A percentile compares a stretch with the other conserved stretches of the same genome.
Evolutionary conservation across 2,329 filamentous ascomycete species (phyloP).

Genomic region (Akanthomyces dipterigenus): DNA sequence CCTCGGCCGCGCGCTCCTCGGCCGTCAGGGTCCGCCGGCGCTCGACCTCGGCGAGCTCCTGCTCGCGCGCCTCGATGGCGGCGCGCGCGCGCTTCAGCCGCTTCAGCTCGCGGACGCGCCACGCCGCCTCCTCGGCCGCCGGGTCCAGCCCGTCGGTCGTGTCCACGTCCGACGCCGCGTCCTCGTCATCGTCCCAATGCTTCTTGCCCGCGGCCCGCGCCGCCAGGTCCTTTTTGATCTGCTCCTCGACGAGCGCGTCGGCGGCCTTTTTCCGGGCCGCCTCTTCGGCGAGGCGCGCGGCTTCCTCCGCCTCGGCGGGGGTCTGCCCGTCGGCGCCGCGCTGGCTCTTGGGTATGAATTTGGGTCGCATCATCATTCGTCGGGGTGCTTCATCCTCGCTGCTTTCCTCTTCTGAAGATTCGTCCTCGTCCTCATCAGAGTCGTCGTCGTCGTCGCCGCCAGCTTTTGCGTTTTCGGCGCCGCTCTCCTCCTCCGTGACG

Average conservation of each 20-base stretch:
- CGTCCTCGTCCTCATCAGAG: conserved; percentile 32
- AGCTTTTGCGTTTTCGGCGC: conserved; percentile 27
- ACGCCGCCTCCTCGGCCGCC: conserved; percentile 82
- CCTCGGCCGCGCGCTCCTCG: conserved; percentile 80
- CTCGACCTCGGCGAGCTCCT: conserved; percentile 83
- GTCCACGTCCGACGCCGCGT: conserved; percentile 69
- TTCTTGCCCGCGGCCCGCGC: conserved; percentile 70
- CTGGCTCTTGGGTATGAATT: conserved; percentile 55
- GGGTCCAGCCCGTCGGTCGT: conserved; percentile 84
- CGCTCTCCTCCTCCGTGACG: conserved; percentile 49
- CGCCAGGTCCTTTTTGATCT: conserved; percentile 74
- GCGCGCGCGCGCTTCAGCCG: conserved; percentile 82
- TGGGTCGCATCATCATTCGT: conserved; percentile 54
- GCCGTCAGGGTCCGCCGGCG: conserved; percentile 77
- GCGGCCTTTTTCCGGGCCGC: conserved; percentile 62
- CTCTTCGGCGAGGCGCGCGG: conserved; percentile 41
- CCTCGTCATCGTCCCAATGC: conserved; percentile 78
- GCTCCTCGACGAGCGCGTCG: conserved; percentile 78
- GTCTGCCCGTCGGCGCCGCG: conserved; percentile 28
- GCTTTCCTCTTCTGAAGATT: conserved; percentile 38
- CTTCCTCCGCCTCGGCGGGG: conserved; percentile 28
- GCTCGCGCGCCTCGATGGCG: conserved; percentile 75
- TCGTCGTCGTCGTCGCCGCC: conserved; percentile 25
- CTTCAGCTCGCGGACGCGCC: conserved; percentile 87
- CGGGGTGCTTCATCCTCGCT: conserved; percentile 53